Evolutionary conservation across 768 basidiomycete species (phyloP), one percentile per base, ranked within the genome.

Genomic region (Agrocybe pediades): DNA sequence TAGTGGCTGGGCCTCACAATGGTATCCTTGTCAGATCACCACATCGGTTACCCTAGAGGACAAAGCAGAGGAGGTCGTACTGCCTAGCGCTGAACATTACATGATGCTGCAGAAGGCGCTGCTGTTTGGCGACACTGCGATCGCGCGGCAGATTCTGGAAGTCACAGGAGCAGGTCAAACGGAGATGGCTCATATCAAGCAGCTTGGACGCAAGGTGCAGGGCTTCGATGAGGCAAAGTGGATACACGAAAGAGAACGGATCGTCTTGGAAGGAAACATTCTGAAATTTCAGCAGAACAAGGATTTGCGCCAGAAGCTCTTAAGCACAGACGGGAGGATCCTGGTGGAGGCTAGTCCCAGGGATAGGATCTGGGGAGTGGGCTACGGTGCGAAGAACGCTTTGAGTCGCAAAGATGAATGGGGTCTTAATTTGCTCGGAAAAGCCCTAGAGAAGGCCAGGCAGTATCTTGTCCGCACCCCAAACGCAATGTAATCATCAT

Each of bases 81-180:
- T 84, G 61, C 68, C 66, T 6, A 78, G 80, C 2, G 75, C 81
- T 0, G 85, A 86, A 65, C 84, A 86, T 58, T 86, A 78, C 77
- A 86, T 86, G 85, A 87, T 86, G 85, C 71, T 79, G 36, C 77
- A 79, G 48, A 86, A 86, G 62, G 83, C 84, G 6, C 61, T 83
- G 3, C 58, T 86, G 2, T 86, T 86, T 68, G 59, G 63, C 11
- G 83, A 86, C 59, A 33, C 49, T 9, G 70, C 61, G 5, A 63
- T 80, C 5, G 78, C 80, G 2, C 64, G 71, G 20, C 64, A 75
- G 51, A 74, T 86, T 11, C 59, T 83, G 20, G 66, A 54, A 2
- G 67, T 74, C 17, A 65, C 54, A 1, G 69, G 67, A 4, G 67
- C 67, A 2, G 65, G 62, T n/a, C 62, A 66, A 29, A 47, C 49